phyloP scores from a whole-genome alignment of 2,329 filamentous ascomycete genomes.

The Sphaerostilbella broomeana region DNA sequence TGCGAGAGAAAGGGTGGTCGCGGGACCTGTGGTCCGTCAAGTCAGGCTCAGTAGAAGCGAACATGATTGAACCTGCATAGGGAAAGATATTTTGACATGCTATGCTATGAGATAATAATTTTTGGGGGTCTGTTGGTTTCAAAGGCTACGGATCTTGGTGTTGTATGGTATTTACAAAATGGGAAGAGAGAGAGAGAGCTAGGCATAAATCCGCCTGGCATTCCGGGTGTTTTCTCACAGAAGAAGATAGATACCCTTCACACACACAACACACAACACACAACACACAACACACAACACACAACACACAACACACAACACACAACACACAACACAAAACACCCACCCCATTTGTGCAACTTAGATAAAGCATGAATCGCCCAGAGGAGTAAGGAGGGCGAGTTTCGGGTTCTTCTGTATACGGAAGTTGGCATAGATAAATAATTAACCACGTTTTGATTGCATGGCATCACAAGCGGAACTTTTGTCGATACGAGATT shows the following conservation, averaged over 20 bases:
- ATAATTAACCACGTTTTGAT: not conserved
- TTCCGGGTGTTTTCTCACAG: no score
- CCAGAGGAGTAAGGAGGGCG: no score
- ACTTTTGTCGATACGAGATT: not conserved
- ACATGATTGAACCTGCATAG: slow-evolving; percentile 4
- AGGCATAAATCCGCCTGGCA: not conserved
- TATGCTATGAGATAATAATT: no score
- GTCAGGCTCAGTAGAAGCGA: slow-evolving; percentile 10
- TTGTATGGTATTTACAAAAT: not conserved
- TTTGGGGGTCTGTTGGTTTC: no score
- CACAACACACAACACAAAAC: no score
- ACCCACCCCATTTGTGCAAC: not conserved
- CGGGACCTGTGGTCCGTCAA: slow-evolving; percentile 56
- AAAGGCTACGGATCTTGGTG: no score
- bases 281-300: no score
- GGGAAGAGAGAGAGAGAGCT: not conserved
- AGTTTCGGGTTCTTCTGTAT: not conserved
- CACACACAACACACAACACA: no score
- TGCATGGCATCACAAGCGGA: not conserved
- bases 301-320: no score
- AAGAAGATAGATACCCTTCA: no score
- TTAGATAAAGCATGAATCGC: not conserved
- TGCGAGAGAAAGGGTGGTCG: slow-evolving; percentile 56
- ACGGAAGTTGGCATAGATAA: not conserved
- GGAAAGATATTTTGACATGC: no score